Conservation (phyloP, 352 stramenopile species). For the Phytophthora citricola region DNA sequence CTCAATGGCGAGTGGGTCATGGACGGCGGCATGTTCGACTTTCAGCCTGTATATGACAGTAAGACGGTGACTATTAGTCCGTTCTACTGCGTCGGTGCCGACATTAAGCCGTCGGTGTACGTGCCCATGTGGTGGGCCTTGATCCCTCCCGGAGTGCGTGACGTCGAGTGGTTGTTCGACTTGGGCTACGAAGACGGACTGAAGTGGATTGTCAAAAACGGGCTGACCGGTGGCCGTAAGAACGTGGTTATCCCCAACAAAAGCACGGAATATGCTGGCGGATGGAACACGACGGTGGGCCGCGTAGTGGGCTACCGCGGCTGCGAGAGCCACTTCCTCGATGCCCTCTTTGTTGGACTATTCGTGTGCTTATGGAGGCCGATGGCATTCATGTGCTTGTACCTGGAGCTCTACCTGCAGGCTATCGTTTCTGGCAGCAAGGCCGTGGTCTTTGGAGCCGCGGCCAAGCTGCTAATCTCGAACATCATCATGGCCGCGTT, state of each 20-base stretch:
- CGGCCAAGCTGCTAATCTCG: constrained; percentile 73
- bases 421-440: constrained; percentile 74
- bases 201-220: constrained; percentile 65
- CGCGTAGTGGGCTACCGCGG: constrained; percentile 79
- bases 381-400: constrained; percentile 79
- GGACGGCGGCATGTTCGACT: constrained; percentile 85
- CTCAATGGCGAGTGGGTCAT: constrained; percentile 88
- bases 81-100: constrained; percentile 88
- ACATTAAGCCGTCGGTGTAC: constrained; percentile 92
- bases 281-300: constrained; percentile 77
- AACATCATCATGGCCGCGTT: constrained; percentile 58
- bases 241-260: constrained; percentile 63
- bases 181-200: constrained; percentile 85
- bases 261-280: constrained; percentile 54
- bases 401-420: constrained; percentile 81
- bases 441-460: constrained; percentile 69
- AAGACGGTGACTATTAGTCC: constrained; percentile 84
- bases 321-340: constrained; percentile 71
- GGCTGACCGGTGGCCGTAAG: constrained; percentile 36
- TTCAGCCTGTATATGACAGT: constrained; percentile 78
- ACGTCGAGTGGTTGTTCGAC: constrained; percentile 88
- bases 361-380: constrained; percentile 86
- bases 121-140: constrained; percentile 90
- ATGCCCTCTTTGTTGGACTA: constrained; percentile 75
- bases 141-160: constrained; percentile 65